Conservation (phyloP, 1,284 basidiomycete species). For the Ustilago lituana region DNA sequence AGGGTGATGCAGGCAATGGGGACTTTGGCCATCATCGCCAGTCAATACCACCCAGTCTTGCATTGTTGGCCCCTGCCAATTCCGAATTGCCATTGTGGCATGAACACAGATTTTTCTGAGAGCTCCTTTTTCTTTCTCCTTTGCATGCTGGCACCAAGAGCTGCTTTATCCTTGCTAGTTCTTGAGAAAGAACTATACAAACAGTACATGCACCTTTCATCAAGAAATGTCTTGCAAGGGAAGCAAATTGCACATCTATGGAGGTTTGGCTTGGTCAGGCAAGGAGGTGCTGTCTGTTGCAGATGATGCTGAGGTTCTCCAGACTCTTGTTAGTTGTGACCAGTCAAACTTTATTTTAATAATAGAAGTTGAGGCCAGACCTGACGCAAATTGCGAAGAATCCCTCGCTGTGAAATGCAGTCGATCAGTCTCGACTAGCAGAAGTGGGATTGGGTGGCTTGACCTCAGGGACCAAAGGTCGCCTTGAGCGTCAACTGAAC, state of each 20-base stretch:
- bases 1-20: not conserved
- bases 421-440: too few species aligned
- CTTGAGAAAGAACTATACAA: too few species aligned
- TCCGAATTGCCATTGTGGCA: slow-evolving; percentile 3
- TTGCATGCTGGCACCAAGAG: too few species aligned
- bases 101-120: slow-evolving; percentile 31
- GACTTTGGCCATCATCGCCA: slow-evolving; percentile 19
- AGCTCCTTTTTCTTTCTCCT: not conserved
- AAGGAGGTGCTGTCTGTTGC: slow-evolving; percentile 4
- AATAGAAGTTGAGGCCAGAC: slow-evolving; percentile 12
- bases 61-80: slow-evolving; percentile 8
- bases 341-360: not conserved
- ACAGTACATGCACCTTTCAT: too few species aligned
- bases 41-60: slow-evolving; percentile 27
- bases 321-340: not conserved
- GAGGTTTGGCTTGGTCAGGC: slow-evolving; percentile 2
- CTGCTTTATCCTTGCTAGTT: too few species aligned
- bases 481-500: not conserved
- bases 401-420: too few species aligned
- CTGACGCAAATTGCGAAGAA: slow-evolving; percentile 36
- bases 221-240: too few species aligned
- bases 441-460: too few species aligned
- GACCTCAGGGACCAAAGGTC: too few species aligned
- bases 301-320: not conserved
- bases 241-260: too few species aligned